Percentiles rank a stretch among this genome's conserved stretches.
These are phyloP conservation scores for Nakataea oryzae DNA, from an alignment of 2,329 filamentous ascomycete genomes.

Conservation along the genomic window DNA sequence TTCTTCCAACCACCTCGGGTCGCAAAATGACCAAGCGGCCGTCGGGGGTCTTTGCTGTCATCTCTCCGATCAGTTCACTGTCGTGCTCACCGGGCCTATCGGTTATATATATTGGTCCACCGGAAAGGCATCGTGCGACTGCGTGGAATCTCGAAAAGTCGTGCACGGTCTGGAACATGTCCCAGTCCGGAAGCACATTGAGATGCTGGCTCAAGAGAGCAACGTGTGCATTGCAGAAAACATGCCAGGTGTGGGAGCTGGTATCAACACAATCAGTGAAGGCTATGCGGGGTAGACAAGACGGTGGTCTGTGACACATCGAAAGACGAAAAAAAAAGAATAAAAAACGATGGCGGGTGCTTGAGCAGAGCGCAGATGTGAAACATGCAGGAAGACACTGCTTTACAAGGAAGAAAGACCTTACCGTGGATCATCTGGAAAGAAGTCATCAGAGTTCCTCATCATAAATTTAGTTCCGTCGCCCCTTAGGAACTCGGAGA, in stretches of 20 bases:
- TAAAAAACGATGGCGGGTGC: too few relatives aligned
- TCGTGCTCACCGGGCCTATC: conserved; percentile 80
- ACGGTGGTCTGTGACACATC: too few relatives aligned
- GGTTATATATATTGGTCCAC: conserved; percentile 90
- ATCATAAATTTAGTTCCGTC: conserved; percentile 49
- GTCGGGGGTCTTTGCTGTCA: conserved; percentile 63
- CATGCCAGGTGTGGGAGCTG: conserved; percentile 78
- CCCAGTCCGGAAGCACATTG: conserved; percentile 77
- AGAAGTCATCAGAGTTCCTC: conserved; percentile 88
- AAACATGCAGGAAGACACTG: neutral
- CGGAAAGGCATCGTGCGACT: conserved; percentile 78
- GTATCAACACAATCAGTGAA: neutral
- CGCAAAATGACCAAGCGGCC: conserved; percentile 73
- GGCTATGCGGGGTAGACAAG: too few relatives aligned
- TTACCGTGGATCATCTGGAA: conserved; percentile 60
- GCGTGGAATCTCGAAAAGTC: conserved; percentile 76
- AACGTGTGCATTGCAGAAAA: conserved; percentile 91
- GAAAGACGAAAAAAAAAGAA: too few relatives aligned
- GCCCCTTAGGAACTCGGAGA: conserved; percentile 63
- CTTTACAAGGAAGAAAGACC: neutral
- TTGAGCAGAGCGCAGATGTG: too few relatives aligned
- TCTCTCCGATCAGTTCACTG: conserved; percentile 62
- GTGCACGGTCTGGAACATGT: conserved; percentile 53
- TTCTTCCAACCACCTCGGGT: conserved; percentile 63
- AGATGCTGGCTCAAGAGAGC: conserved; percentile 71